Conservation (phyloP, 139 green algal species). For the Limnomonas spitsbergensis region DNA sequence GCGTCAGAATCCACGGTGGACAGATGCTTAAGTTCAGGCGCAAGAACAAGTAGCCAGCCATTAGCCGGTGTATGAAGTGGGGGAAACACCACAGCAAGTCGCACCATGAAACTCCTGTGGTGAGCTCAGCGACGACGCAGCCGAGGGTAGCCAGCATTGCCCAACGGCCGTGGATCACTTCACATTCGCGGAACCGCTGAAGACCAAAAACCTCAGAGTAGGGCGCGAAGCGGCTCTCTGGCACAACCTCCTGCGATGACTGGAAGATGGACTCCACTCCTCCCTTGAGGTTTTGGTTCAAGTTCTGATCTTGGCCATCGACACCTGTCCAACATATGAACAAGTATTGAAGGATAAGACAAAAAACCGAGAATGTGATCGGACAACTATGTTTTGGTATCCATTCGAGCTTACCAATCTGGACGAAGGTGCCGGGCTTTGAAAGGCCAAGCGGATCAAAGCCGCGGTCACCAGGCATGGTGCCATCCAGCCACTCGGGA, state of each 20-base stretch:
- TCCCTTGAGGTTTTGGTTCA: conserved; percentile 6
- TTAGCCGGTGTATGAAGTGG: no score
- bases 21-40: no score
- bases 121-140: conserved; percentile 70
- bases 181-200: conserved; percentile 90
- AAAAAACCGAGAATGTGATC: background rate
- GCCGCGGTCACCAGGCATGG: conserved; percentile 78
- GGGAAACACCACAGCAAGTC: no score
- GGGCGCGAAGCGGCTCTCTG: background rate
- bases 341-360: background rate
- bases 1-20: no score
- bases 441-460: conserved; percentile 86
- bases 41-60: no score
- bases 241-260: background rate
- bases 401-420: background rate
- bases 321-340: background rate
- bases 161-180: conserved; percentile 95
- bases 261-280: background rate
- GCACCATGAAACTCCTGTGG: conserved; percentile 78
- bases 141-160: conserved; percentile 92
- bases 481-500: conserved; percentile 86
- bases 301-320: conserved; percentile 7
- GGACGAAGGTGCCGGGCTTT: conserved; percentile 30
- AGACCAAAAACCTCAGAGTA: conserved; percentile 89
- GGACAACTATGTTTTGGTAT: no score